A percentile compares a stretch with the other conserved stretches of the same genome.
Evolutionary conservation across 1,284 basidiomycete species (phyloP).

Genomic region (Moniliophthora roreri): DNA sequence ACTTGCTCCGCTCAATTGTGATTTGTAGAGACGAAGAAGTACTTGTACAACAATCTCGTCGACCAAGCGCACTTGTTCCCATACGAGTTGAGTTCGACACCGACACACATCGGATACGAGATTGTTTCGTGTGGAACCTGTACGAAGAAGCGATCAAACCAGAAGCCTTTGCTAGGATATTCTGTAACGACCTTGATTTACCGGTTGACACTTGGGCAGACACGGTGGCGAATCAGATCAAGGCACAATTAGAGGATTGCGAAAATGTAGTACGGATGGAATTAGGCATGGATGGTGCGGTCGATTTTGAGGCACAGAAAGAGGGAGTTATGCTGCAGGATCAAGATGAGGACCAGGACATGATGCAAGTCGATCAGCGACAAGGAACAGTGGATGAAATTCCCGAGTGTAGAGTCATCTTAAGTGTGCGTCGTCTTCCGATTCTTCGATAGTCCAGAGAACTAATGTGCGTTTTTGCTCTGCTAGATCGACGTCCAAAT

Average conservation of each 20-base stretch:
- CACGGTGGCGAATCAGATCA: slow-evolving; percentile 84
- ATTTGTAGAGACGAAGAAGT: slow-evolving; percentile 58
- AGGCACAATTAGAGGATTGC: slow-evolving; percentile 88
- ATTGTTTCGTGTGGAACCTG: slow-evolving; percentile 97
- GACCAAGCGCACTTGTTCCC: slow-evolving; percentile 77
- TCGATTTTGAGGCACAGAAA: slow-evolving; percentile 36
- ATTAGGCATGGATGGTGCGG: slow-evolving; percentile 62
- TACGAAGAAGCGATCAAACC: slow-evolving; percentile 82
- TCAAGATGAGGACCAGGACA: slow-evolving; percentile 16
- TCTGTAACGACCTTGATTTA: slow-evolving; percentile 88
- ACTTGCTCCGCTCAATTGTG: not conserved
- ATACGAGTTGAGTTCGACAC: slow-evolving; percentile 96
- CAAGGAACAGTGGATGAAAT: slow-evolving; percentile 56
- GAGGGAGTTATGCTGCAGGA: slow-evolving; percentile 20
- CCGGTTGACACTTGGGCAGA: slow-evolving; percentile 67
- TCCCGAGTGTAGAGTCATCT: slow-evolving; percentile 85
- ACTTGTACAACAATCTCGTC: slow-evolving; percentile 64
- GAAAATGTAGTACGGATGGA: slow-evolving; percentile 80
- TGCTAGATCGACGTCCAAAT: slow-evolving; percentile 96
- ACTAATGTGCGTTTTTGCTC: slow-evolving; percentile 6
- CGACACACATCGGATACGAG: slow-evolving; percentile 87
- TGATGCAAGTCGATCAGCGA: slow-evolving; percentile 28
- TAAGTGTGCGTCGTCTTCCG: slow-evolving; percentile 65
- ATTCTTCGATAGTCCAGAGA: slow-evolving; percentile 13
- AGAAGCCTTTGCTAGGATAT: slow-evolving; percentile 79